Evolutionary conservation across 2,329 filamentous ascomycete genomes (phyloP).

Genomic region (Colletotrichum agaves): DNA sequence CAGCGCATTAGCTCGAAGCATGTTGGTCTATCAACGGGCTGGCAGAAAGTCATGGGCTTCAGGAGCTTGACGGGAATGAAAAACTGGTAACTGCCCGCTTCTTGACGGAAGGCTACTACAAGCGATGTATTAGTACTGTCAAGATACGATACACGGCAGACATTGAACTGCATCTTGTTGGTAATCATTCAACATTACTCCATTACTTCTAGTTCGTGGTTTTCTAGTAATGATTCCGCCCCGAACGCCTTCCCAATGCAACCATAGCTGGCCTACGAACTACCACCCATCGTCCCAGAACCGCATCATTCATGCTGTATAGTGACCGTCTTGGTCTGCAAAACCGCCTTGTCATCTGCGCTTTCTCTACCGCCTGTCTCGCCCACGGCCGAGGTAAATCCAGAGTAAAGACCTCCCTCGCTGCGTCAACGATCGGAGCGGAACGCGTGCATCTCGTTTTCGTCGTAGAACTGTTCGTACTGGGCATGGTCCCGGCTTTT

Average conservation of each 20-base stretch:
- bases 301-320: slow-evolving; percentile 27
- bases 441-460: slow-evolving; percentile 26
- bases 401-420: slow-evolving; percentile 12
- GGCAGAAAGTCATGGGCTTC: neutral
- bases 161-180: neutral
- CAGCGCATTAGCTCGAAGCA: neutral
- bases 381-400: slow-evolving; percentile 32
- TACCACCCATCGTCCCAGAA: neutral
- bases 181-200: too few relatives aligned
- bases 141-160: neutral
- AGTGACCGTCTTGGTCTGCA: slow-evolving; percentile 42
- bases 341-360: slow-evolving; percentile 42
- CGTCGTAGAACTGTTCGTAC: slow-evolving; percentile 26
- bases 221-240: too few relatives aligned
- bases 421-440: slow-evolving; percentile 8
- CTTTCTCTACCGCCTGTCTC: slow-evolving; percentile 14
- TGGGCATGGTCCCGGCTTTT: neutral
- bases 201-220: too few relatives aligned
- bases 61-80: neutral
- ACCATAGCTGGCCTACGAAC: too few relatives aligned
- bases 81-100: neutral
- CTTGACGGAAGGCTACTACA: neutral
- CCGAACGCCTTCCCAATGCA: too few relatives aligned
- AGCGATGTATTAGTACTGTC: neutral
- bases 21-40: neutral